phyloP scores from a whole-genome alignment of 2,329 filamentous ascomycete species.

The Dactylellina leptospora region DNA sequence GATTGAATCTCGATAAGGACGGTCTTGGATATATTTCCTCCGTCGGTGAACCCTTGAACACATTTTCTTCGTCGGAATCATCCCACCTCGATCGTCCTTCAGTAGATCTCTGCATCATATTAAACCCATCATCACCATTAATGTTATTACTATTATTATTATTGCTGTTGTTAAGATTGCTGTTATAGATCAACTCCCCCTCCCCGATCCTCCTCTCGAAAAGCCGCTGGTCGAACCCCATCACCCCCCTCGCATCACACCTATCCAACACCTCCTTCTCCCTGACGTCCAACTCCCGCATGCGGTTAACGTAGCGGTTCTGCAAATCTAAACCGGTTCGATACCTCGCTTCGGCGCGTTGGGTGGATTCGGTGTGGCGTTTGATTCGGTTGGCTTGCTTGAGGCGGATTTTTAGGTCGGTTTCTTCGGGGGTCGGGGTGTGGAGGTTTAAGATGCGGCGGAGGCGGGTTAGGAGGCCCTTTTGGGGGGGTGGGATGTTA shows the following conservation, averaged over 20 bases:
- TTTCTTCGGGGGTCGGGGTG: conserved; percentile 16
- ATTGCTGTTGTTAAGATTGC: not conserved
- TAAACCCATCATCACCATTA: no score
- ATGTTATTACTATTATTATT: not conserved
- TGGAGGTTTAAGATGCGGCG: conserved; percentile 16
- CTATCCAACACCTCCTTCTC: conserved; percentile 5
- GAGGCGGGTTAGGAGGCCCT: not conserved
- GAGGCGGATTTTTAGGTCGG: conserved; percentile 3
- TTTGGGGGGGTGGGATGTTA: not conserved
- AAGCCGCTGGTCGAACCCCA: conserved; percentile 18
- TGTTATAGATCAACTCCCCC: not conserved
- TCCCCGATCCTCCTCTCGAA: conserved; percentile 17
- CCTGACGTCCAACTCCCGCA: conserved; percentile 14
- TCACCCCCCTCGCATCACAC: not conserved
- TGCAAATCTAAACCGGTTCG: not conserved
- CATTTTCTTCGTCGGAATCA: no score
- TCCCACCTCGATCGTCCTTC: no score
- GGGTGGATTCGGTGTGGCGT: conserved; percentile 2
- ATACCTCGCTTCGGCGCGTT: not conserved
- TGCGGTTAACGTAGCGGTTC: conserved; percentile 4
- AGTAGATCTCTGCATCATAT: no score
- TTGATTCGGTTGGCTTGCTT: not conserved
- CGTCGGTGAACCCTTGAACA: no score
- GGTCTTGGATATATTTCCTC: no score
- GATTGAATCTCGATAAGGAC: no score